Conservation (phyloP, 495 filamentous ascomycete species). For the Xylaria nigripes region DNA sequence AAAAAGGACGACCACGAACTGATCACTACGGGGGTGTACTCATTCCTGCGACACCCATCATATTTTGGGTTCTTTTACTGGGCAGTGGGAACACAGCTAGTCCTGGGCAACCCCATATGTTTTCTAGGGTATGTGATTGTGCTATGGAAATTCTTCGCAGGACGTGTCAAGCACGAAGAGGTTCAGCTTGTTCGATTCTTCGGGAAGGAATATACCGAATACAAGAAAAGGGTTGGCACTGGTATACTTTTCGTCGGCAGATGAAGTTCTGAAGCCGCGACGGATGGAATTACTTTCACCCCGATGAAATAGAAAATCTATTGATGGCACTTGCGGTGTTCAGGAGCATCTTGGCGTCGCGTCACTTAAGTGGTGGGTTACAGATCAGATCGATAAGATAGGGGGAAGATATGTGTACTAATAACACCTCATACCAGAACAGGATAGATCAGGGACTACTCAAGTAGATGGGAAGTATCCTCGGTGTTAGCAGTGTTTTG, state of each 20-base stretch:
- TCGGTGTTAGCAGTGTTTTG: no score
- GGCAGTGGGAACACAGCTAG: slow-evolving; percentile 87
- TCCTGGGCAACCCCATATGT: slow-evolving; percentile 77
- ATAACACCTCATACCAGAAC: not conserved
- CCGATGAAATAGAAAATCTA: not conserved
- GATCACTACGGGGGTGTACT: slow-evolving; percentile 64
- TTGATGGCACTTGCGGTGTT: not conserved
- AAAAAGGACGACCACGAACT: slow-evolving; percentile 62
- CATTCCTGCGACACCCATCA: slow-evolving; percentile 66
- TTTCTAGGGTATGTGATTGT: slow-evolving; percentile 64
- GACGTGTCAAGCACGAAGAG: slow-evolving; percentile 73
- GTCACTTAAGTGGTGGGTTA: not conserved
- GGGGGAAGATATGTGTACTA: not conserved
- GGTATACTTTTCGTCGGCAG: slow-evolving; percentile 61
- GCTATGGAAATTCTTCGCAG: slow-evolving; percentile 75
- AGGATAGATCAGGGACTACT: no score
- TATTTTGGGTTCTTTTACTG: slow-evolving; percentile 99
- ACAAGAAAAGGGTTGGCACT: slow-evolving; percentile 55
- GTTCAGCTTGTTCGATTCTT: slow-evolving; percentile 71
- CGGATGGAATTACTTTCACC: not conserved
- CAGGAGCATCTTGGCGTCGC: not conserved
- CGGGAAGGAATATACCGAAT: slow-evolving; percentile 69
- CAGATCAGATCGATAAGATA: not conserved
- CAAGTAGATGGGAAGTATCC: no score
- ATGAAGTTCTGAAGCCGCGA: not conserved